Evolutionary conservation across 192 early-diverging fungal genomes (phyloP).

Genomic region (Podila verticillata): DNA sequence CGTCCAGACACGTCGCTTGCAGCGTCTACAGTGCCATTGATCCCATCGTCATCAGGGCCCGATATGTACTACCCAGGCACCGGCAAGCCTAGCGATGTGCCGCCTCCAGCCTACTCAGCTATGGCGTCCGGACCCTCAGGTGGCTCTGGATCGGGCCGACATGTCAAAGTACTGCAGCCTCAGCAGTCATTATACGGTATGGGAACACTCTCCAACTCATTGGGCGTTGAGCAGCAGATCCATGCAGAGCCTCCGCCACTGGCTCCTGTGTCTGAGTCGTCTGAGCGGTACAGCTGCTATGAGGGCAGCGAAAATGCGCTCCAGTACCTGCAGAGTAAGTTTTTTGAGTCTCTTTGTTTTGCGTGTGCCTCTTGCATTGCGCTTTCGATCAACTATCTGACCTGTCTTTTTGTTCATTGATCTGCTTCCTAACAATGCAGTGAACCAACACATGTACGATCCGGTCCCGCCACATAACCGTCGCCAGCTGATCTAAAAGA

Average conservation of each 20-base stretch:
- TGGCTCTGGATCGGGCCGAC: not conserved
- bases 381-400: not conserved
- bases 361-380: not conserved
- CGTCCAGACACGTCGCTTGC: constrained; percentile 12
- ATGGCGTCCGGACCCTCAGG: not conserved
- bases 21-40: constrained; percentile 2
- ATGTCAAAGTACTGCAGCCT: constrained; percentile 30
- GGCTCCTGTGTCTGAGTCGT: not conserved
- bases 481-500: constrained; percentile 31
- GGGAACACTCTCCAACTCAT: constrained; percentile 31
- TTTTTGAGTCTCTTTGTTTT: not conserved
- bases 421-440: constrained; percentile 2
- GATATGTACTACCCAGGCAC: constrained; percentile 6
- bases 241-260: constrained; percentile 8
- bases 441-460: constrained; percentile 43
- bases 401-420: not conserved
- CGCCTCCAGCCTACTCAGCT: not conserved
- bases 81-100: not conserved
- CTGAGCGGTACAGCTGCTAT: constrained; percentile 5
- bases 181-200: constrained; percentile 40
- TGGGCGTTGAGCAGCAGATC: constrained; percentile 41
- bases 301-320: constrained; percentile 13
- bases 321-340: constrained; percentile 43
- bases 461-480: constrained; percentile 29
- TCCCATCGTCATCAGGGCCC: constrained; percentile 10